These are phyloP conservation scores for Spergularia bocconei DNA, from an alignment of 148 eudicot species.

Conservation along the genomic window DNA sequence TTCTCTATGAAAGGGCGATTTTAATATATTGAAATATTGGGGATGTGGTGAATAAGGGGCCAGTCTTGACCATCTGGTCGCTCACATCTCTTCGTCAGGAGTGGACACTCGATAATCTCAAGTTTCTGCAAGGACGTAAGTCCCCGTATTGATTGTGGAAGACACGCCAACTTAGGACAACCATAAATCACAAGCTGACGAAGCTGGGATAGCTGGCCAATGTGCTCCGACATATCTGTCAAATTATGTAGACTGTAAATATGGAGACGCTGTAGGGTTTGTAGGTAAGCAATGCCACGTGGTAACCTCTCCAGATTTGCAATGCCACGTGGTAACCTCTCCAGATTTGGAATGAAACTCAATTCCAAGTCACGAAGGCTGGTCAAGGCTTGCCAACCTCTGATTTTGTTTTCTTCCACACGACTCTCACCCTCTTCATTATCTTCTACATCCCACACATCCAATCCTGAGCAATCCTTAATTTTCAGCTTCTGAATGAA, in stretches of 20 bases:
- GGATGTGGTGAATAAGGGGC: conserved; percentile 20
- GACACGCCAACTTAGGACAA: background rate
- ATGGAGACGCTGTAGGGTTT: background rate
- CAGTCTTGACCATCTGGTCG: conserved; percentile 12
- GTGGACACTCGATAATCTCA: background rate
- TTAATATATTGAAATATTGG: too few relatives aligned
- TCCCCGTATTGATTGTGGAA: conserved; percentile 5
- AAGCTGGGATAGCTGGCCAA: background rate
- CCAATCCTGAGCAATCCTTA: background rate
- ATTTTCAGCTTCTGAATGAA: background rate
- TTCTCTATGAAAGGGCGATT: too few relatives aligned
- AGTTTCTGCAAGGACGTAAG: background rate
- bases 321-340: background rate
- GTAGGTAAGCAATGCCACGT: background rate
- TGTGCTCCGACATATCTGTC: background rate
- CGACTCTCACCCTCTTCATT: background rate
- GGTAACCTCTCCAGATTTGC: background rate
- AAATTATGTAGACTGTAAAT: background rate
- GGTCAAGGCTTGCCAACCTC: too few relatives aligned
- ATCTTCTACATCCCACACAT: background rate
- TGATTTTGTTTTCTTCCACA: background rate
- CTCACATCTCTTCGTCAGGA: background rate
- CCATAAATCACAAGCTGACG: background rate
- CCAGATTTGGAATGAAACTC: background rate
- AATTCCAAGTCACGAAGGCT: too few relatives aligned